Conservation (phyloP, 2,329 filamentous ascomycete species). For the Aureobasidium sp. region DNA sequence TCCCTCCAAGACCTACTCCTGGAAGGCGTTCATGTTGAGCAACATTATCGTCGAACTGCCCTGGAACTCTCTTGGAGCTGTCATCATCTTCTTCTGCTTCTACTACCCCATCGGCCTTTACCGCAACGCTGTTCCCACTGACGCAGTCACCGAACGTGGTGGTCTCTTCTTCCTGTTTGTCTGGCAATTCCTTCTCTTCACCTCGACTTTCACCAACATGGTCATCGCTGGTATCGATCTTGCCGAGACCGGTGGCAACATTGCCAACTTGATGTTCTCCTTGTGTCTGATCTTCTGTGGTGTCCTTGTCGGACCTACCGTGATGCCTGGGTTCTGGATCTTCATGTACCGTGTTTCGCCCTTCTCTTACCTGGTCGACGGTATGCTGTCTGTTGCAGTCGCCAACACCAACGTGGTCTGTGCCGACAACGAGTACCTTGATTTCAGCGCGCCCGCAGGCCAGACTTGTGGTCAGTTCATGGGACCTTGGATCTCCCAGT, state of each 20-base stretch:
- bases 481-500: conserved; percentile 20
- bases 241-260: conserved; percentile 65
- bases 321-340: conserved; percentile 66
- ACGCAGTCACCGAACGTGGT: conserved; percentile 58
- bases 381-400: conserved; percentile 61
- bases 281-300: conserved; percentile 62
- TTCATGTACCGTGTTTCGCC: conserved; percentile 78
- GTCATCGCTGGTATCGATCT: conserved; percentile 66
- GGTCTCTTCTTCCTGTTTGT: conserved; percentile 72
- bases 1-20: conserved; percentile 74
- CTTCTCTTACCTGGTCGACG: conserved; percentile 70
- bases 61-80: conserved; percentile 68
- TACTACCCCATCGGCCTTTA: conserved; percentile 79
- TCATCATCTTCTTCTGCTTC: conserved; percentile 71
- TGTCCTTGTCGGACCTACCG: conserved; percentile 56
- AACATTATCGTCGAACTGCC: conserved; percentile 79
- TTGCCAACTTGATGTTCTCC: conserved; percentile 67
- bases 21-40: conserved; percentile 76
- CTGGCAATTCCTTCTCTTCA: conserved; percentile 67
- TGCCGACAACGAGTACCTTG: conserved; percentile 58
- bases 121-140: conserved; percentile 54
- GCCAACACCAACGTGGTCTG: conserved; percentile 59
- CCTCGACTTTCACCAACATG: conserved; percentile 71
- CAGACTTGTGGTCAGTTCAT: conserved; percentile 33
- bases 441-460: conserved; percentile 53